These are phyloP conservation scores for Austroboletus olivaceoglutinosus DNA, from an alignment of 1,284 basidiomycete genomes.

Conservation along the genomic window DNA sequence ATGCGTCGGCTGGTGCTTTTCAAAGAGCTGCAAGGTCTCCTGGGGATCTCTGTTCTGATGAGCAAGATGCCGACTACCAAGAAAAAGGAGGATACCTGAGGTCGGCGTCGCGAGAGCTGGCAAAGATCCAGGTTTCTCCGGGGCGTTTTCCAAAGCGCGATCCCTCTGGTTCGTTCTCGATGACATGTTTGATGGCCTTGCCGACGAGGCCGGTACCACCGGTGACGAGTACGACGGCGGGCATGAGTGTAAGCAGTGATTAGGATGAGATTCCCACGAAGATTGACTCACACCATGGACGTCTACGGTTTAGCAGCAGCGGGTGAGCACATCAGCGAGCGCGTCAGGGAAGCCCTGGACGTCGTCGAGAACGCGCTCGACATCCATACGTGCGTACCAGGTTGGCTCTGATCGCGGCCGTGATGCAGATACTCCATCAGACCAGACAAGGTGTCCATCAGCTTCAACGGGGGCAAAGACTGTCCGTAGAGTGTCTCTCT, in stretches of 20 bases:
- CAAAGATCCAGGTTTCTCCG: constrained; percentile 85
- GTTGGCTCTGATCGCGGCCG: constrained; percentile 7
- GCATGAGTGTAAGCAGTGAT: constrained; percentile 25
- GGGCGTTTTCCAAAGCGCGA: constrained; percentile 72
- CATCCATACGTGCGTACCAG: constrained; percentile 65
- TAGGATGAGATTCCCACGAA: background rate
- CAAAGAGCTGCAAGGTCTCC: constrained; percentile 68
- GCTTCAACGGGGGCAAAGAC: constrained; percentile 98
- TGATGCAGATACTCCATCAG: constrained; percentile 35
- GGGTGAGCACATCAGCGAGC: constrained; percentile 51
- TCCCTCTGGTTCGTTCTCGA: constrained; percentile 73
- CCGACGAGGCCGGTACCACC: constrained; percentile 87
- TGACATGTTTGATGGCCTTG: constrained; percentile 72
- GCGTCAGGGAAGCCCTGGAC: constrained; percentile 72
- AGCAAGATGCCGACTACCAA: background rate
- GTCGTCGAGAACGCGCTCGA: constrained; percentile 78
- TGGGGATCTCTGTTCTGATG: constrained; percentile 51
- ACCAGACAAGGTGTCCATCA: constrained; percentile 71
- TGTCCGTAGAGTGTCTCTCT: constrained; percentile 56
- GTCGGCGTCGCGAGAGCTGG: constrained; percentile 73
- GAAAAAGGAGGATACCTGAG: constrained; percentile 68
- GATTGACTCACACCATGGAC: constrained; percentile 40
- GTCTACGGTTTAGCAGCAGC: constrained; percentile 58
- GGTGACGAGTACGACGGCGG: constrained; percentile 70
- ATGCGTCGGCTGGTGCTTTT: constrained; percentile 87